Conservation (phyloP, 1,284 basidiomycete genomes). For the Trichosporon sp. region DNA sequence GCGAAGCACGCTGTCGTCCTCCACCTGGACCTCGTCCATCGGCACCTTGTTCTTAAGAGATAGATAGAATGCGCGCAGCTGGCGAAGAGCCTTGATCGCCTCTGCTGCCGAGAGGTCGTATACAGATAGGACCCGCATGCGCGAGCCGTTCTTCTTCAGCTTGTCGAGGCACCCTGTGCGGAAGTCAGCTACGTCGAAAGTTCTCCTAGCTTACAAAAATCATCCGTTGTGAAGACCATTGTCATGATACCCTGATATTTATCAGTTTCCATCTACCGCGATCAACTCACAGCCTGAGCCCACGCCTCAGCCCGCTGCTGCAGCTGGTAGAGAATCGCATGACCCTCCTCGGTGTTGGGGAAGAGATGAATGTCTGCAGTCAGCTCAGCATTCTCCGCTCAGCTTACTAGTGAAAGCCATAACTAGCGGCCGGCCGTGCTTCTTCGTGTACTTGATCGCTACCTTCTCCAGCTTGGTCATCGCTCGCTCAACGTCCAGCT, state of each 20-base stretch:
- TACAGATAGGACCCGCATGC: constrained; percentile 70
- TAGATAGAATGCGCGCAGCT: constrained; percentile 51
- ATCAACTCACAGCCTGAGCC: constrained; percentile 65
- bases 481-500: constrained; percentile 76
- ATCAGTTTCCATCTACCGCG: constrained; percentile 7
- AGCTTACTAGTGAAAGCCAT: constrained; percentile 60
- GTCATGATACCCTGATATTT: constrained; percentile 63
- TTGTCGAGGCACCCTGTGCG: constrained; percentile 53
- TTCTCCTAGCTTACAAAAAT: constrained; percentile 56
- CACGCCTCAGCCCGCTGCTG: constrained; percentile 79
- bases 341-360: constrained; percentile 70
- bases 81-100: constrained; percentile 57
- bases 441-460: constrained; percentile 58
- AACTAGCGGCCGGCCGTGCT: constrained; percentile 62
- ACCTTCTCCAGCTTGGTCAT: constrained; percentile 82
- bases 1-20: constrained; percentile 49
- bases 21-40: constrained; percentile 26
- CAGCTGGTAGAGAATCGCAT: constrained; percentile 68
- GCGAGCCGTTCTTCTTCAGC: constrained; percentile 58
- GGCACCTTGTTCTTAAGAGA: not conserved
- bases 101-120: constrained; percentile 63
- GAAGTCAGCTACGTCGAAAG: not conserved
- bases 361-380: constrained; percentile 62
- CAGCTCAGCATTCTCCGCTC: not conserved
- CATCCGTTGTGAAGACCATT: constrained; percentile 72